These are phyloP conservation scores for Pleurotus platypus DNA, from an alignment of 768 basidiomycete genomes.

Conservation along the genomic window DNA sequence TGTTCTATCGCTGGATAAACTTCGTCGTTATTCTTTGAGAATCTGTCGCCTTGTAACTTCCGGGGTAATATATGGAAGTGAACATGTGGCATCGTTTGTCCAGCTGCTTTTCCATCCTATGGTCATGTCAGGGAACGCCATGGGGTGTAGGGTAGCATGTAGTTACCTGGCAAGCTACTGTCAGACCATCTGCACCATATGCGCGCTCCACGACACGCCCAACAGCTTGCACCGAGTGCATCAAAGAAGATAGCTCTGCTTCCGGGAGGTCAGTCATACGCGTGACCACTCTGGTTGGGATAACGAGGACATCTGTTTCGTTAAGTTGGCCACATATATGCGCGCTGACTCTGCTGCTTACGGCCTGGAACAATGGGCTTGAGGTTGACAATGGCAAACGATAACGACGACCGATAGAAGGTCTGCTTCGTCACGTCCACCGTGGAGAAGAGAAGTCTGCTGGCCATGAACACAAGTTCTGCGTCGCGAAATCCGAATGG, in stretches of 20 bases:
- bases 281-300: slow-evolving; percentile 52
- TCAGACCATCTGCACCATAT: slow-evolving; percentile 81
- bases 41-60: slow-evolving; percentile 62
- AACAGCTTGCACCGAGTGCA: slow-evolving; percentile 74
- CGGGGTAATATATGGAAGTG: slow-evolving; percentile 94
- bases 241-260: slow-evolving; percentile 77
- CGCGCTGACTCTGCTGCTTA: slow-evolving; percentile 38
- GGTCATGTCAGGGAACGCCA: not conserved
- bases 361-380: slow-evolving; percentile 94
- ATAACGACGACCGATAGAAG: slow-evolving; percentile 66
- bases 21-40: slow-evolving; percentile 62
- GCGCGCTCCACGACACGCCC: slow-evolving; percentile 77
- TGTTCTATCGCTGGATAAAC: slow-evolving; percentile 77
- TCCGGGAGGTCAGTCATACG: slow-evolving; percentile 53
- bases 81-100: slow-evolving; percentile 83
- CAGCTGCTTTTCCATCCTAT: slow-evolving; percentile 86
- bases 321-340: not conserved
- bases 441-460: slow-evolving; percentile 62
- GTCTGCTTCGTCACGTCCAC: slow-evolving; percentile 76
- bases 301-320: slow-evolving; percentile 59
- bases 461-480: not conserved
- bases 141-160: no score
- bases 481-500: not conserved
- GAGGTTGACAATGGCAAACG: slow-evolving; percentile 89
- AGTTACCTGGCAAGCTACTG: slow-evolving; percentile 83